A percentile compares a stretch with the other conserved stretches of the same genome.
Evolutionary conservation across 1,284 basidiomycete genomes (phyloP).

Genomic region (Puccinia polysora): DNA sequence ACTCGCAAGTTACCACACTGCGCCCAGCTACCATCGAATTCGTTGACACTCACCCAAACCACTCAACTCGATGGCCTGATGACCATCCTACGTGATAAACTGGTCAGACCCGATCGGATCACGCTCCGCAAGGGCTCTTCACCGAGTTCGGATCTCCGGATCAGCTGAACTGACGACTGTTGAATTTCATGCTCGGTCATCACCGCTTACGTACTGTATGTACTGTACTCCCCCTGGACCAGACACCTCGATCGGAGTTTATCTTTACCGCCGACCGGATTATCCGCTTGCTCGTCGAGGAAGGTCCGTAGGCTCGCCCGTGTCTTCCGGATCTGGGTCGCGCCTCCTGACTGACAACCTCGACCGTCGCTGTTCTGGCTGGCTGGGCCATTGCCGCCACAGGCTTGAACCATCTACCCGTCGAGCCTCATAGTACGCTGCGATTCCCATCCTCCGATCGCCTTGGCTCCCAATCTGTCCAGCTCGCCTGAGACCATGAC

Average conservation of each 20-base stretch:
- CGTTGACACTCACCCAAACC: conserved; percentile 78
- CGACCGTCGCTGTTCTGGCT: too few species aligned
- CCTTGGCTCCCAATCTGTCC: neutral
- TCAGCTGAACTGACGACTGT: neutral
- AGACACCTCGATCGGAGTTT: conserved; percentile 72
- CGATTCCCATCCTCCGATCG: neutral
- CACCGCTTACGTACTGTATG: conserved; percentile 20
- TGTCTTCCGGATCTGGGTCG: too few species aligned
- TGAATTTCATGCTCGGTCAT: neutral
- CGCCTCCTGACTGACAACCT: too few species aligned
- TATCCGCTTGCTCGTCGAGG: conserved; percentile 62
- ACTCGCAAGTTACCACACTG: conserved; percentile 12
- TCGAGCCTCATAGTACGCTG: conserved; percentile 64
- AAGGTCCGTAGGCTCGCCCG: conserved; percentile 53
- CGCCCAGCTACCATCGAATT: conserved; percentile 63
- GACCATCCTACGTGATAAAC: conserved; percentile 87
- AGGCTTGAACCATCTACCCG: conserved; percentile 93
- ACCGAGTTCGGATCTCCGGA: conserved; percentile 10
- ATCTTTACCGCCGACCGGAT: conserved; percentile 64
- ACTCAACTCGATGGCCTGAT: conserved; percentile 89
- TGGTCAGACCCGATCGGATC: conserved; percentile 59
- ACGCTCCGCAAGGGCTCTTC: conserved; percentile 50
- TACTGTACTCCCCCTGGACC: conserved; percentile 49
- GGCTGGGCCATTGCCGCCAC: neutral
- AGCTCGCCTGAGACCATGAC: conserved; percentile 47